Evolutionary conservation across 306 rosid genomes (phyloP), one percentile per base, ranked within the genome.

Genomic region (Fragaria nilgerrensis): DNA sequence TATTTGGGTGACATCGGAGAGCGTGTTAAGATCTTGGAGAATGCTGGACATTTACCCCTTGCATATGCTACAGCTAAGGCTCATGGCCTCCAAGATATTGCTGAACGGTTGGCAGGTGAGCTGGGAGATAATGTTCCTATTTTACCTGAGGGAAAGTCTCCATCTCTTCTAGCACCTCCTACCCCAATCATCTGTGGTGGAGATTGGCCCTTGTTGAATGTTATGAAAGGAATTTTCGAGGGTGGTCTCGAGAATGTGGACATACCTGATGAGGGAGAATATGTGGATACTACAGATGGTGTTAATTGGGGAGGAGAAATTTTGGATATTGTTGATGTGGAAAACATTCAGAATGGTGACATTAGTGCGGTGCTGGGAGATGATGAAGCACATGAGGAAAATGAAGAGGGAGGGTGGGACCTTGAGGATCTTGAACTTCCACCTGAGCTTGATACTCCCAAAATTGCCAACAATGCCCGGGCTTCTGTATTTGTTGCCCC

Each of bases 131-230:
- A 89, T 53, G 82, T 89, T 81, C 96, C 97, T 47, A 71, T 88
- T 82, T 64, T 90, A 78, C 93, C 96, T 0, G 85, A 70, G 73
- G 91, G 89, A 32, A 90, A 88, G 76, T 59, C 78, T 15, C 89
- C 96, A 9, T 81, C 97, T 72, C 93, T 90, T 65, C 70, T 92
- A 87, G 80, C 80, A 52, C 96, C 97, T 7, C 93, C 96, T 69
- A 77, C 84, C 39, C 97, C 97, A 22, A 72, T 90, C 56, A 81
- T 87, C 56, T 84, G 90, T 25, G 86, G 92, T 70, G 91, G 90
- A 49, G 97, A 92, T 83, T 92, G 97, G 97, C 96, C 97, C 34
- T 87, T 90, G 76, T 87, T 88, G 49, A 92, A 91, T 82, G 97
- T 92, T 64, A 90, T 73, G 90, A 84, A 72, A 64, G 96, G 96